Evolutionary conservation across 2,329 filamentous ascomycete genomes (phyloP), one percentile per base, ranked within the genome.

Genomic region (Fusarium temperatum): DNA sequence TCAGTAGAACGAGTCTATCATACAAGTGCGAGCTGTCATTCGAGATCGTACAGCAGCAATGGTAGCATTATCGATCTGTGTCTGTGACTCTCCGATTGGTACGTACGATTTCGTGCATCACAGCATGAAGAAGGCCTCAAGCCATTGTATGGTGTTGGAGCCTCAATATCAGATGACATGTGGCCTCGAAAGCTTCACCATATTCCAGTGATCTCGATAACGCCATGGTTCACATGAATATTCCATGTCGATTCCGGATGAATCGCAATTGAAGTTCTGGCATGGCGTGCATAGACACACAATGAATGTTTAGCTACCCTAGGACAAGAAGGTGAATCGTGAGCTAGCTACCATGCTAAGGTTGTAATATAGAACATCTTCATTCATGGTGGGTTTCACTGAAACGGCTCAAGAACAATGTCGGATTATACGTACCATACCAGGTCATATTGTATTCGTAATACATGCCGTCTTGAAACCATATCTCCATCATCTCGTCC

Each of bases 51-150:
- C 72, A 47, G 39, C 72, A 73, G 54, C 35, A 60, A 61, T 28
- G 48, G 57, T 65, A 66, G 64, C 57, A 56, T 64, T 74, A 69
- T 74, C 59, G 72, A 72, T 68, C 56, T 60, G 35, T 51, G 53
- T 45, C 45, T 64, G 63, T 50, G 24, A 58, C 47, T 45, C 42
- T 63, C 68, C 54, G 67, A 68, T 74, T 74, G 72, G 72, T 67
- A 48, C 45, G 42, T 51, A 50, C 53, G 64, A 74, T 75, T 73
- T 66, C 60, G 38, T 73, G 72, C 72, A 66, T 63, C 72, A 75
- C 72, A 53, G 35, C 72, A 73, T 70, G 63, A 68, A 32, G 63
- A 68, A 32, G 72, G 72, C 72, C 72, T 74, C 68, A 75, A 65
- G 42, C n/a, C 26, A 51, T 55, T 26, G 24, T 38, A 17, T 18